Evolutionary conservation across 805 yeast genomes (phyloP).

Genomic region (Pichia ethanolica): DNA sequence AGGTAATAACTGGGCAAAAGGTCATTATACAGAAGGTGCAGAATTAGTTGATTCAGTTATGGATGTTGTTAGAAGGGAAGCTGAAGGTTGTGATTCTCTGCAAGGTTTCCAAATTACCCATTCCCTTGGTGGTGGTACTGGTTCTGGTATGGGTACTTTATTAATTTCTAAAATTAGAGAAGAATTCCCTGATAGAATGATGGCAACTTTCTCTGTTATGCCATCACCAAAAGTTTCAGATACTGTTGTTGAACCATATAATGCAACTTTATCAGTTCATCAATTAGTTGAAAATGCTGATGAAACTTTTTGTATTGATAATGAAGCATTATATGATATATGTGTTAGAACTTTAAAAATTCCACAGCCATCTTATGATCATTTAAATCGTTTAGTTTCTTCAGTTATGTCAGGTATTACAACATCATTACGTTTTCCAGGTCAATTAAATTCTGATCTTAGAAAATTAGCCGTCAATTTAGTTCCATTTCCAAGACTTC

Average conservation of each 20-base stretch:
- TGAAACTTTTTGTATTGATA: slow-evolving; percentile 92
- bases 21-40: slow-evolving; percentile 95
- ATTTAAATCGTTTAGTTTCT: slow-evolving; percentile 76
- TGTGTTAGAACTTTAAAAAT: slow-evolving; percentile 81
- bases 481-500: slow-evolving; percentile 93
- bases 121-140: slow-evolving; percentile 88
- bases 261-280: slow-evolving; percentile 84
- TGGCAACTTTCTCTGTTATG: slow-evolving; percentile 89
- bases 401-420: slow-evolving; percentile 95
- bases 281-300: slow-evolving; percentile 87
- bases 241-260: slow-evolving; percentile 93
- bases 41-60: slow-evolving; percentile 84
- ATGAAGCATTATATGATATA: slow-evolving; percentile 86
- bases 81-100: slow-evolving; percentile 84
- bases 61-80: slow-evolving; percentile 89
- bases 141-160: slow-evolving; percentile 93
- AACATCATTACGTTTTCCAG: slow-evolving; percentile 89
- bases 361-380: slow-evolving; percentile 68
- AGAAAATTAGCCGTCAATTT: slow-evolving; percentile 90
- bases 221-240: slow-evolving; percentile 90
- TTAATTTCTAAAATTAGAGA: slow-evolving; percentile 80
- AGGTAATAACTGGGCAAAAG: slow-evolving; percentile 96
- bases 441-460: slow-evolving; percentile 87
- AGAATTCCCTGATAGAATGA: slow-evolving; percentile 92
- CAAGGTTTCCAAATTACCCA: slow-evolving; percentile 92